A percentile compares a stretch with the other conserved stretches of the same genome.
Conservation (phyloP, 495 filamentous ascomycete genomes). For the Extremus antarcticus region DNA sequence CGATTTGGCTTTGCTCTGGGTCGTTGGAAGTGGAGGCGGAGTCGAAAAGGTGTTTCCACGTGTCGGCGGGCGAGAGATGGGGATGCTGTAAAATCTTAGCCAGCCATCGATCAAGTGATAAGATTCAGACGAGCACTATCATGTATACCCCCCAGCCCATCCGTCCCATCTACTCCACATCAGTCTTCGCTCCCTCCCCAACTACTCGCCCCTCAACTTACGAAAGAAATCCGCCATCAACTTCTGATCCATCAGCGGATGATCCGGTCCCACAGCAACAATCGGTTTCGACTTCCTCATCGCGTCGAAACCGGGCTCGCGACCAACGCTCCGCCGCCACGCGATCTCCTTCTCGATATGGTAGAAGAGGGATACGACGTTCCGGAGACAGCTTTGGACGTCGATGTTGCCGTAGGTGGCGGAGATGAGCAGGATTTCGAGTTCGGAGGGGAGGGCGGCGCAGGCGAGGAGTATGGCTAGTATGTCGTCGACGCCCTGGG, state of each 20-base stretch:
- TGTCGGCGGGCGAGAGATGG: slow-evolving; percentile 68
- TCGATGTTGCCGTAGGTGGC: slow-evolving; percentile 85
- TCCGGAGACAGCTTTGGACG: slow-evolving; percentile 73
- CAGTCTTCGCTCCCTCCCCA: background rate
- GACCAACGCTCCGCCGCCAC: slow-evolving; percentile 63
- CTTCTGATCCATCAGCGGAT: slow-evolving; percentile 72
- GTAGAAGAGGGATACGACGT: slow-evolving; percentile 85
- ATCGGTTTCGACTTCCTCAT: slow-evolving; percentile 62
- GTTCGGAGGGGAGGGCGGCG: slow-evolving; percentile 67
- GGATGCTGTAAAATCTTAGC: slow-evolving; percentile 50
- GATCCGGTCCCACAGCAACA: slow-evolving; percentile 74
- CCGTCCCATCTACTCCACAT: slow-evolving; percentile 57
- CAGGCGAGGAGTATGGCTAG: slow-evolving; percentile 78
- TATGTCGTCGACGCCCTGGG: slow-evolving; percentile 80
- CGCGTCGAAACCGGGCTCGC: slow-evolving; percentile 54
- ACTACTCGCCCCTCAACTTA: slow-evolving; percentile 35
- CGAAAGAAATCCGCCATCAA: slow-evolving; percentile 87
- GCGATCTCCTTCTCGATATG: slow-evolving; percentile 78
- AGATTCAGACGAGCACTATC: slow-evolving; percentile 48
- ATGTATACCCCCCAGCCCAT: slow-evolving; percentile 89
- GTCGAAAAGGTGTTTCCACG: slow-evolving; percentile 76
- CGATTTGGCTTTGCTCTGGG: slow-evolving; percentile 26
- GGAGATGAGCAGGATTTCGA: slow-evolving; percentile 81
- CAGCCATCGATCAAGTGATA: background rate
- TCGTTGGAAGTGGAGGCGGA: slow-evolving; percentile 34